Evolutionary conservation across 352 stramenopile species (phyloP).

Genomic region (Globisporangium acanthophoron): DNA sequence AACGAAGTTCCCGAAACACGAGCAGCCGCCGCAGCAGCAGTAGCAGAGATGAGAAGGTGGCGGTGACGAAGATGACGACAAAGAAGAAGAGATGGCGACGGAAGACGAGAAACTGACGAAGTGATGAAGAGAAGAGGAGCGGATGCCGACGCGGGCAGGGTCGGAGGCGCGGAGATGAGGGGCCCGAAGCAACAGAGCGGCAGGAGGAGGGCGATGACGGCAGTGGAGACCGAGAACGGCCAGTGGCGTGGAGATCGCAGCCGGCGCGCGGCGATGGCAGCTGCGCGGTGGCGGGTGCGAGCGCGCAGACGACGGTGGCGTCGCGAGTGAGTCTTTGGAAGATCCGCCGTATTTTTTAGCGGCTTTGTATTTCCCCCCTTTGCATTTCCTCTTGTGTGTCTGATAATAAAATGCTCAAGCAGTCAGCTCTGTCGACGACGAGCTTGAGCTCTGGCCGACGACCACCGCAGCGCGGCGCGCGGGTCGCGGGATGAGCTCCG

Average conservation of each 20-base stretch:
- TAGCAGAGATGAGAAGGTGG: neutral
- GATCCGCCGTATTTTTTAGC: slow-evolving; percentile 19
- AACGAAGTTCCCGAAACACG: neutral
- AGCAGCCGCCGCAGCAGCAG: neutral
- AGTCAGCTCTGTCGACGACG: neutral
- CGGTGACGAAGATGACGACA: slow-evolving; percentile 14
- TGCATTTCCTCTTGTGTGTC: slow-evolving; percentile 48
- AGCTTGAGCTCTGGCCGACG: neutral
- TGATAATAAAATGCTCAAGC: slow-evolving; percentile 38
- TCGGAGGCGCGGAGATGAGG: neutral
- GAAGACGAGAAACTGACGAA: neutral
- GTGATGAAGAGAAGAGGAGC: slow-evolving; percentile 1
- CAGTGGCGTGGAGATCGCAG: neutral
- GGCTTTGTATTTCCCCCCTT: slow-evolving; percentile 32
- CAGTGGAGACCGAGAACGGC: too few species aligned
- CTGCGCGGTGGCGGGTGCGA: slow-evolving; percentile 7
- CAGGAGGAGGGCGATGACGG: neutral
- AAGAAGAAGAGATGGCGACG: slow-evolving; percentile 1
- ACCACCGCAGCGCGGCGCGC: neutral
- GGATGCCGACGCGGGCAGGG: neutral
- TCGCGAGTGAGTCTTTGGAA: slow-evolving; percentile 22
- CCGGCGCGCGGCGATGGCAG: slow-evolving; percentile 13
- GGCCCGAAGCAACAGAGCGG: neutral
- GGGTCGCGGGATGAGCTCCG: slow-evolving; percentile 45
- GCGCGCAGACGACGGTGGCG: neutral